A percentile compares a stretch with the other conserved stretches of the same genome.
phyloP scores from a whole-genome alignment of 768 basidiomycete species.

The Galerina marginata region DNA sequence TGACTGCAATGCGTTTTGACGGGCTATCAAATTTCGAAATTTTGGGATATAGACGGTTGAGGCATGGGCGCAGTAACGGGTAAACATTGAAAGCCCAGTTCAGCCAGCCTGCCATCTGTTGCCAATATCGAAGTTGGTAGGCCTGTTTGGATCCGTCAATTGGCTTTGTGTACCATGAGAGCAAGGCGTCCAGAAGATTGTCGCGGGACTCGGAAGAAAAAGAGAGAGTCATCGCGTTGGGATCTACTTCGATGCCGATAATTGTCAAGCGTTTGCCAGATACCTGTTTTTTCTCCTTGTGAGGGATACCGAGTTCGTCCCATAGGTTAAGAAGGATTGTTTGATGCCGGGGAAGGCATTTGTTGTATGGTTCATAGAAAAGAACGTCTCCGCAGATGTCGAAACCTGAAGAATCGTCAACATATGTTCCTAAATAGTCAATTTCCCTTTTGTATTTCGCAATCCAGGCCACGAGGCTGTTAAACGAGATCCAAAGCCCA shows the following conservation, averaged over 20 bases:
- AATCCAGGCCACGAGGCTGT: conserved; percentile 42
- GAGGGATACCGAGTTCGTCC: conserved; percentile 46
- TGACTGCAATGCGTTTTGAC: conserved; percentile 29
- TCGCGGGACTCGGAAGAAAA: conserved; percentile 13
- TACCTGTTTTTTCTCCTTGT: conserved; percentile 44
- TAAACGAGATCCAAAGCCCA: conserved; percentile 33
- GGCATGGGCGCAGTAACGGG: conserved; percentile 30
- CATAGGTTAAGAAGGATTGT: conserved; percentile 38
- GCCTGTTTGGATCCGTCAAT: conserved; percentile 34
- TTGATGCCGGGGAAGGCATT: conserved; percentile 34
- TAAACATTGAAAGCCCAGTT: conserved; percentile 41
- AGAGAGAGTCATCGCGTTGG: conserved; percentile 33
- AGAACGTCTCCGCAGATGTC: conserved; percentile 21
- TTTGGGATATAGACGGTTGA: conserved; percentile 33
- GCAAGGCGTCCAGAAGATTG: conserved; percentile 4
- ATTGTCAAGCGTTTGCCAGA: conserved; percentile 34
- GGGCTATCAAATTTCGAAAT: conserved; percentile 26
- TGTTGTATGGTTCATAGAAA: conserved; percentile 36
- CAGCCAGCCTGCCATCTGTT: conserved; percentile 31
- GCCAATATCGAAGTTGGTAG: conserved; percentile 23
- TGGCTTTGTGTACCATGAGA: not conserved
- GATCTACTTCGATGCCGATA: conserved; percentile 45
- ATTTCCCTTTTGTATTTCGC: conserved; percentile 27
- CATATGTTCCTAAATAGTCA: conserved; percentile 30
- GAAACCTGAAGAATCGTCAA: conserved; percentile 38